phyloP scores from a whole-genome alignment of 73 alveolate genomes.

The Tetrahymena elliotti region DNA sequence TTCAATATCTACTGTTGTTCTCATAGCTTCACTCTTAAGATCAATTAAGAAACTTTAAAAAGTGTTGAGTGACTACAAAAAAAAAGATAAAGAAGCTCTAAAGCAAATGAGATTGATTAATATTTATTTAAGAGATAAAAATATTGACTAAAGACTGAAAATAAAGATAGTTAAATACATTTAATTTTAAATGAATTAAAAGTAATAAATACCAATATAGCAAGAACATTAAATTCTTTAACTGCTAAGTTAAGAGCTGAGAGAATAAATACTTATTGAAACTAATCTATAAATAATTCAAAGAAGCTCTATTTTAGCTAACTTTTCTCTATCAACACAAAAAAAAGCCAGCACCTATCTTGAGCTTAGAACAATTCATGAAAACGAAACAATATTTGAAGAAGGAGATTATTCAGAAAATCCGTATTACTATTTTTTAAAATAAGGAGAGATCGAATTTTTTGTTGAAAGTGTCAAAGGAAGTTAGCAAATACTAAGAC shows the following conservation, averaged over 20 bases:
- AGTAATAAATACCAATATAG: not conserved
- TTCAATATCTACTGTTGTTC: not conserved
- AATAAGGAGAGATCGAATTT: not conserved
- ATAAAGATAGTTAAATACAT: not conserved
- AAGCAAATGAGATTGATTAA: not conserved
- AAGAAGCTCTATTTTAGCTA: not conserved
- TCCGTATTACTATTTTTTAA: not conserved
- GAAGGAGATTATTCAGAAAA: not conserved
- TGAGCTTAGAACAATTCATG: not conserved
- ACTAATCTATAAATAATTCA: not conserved
- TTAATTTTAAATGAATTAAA: not conserved
- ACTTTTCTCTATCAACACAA: not conserved
- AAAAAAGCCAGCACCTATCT: not conserved
- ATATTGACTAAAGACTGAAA: not conserved
- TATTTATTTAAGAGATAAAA: not conserved
- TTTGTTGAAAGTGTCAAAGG: not conserved
- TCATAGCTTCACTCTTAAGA: not conserved
- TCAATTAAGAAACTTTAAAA: not conserved
- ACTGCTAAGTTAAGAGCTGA: not conserved
- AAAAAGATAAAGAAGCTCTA: not conserved
- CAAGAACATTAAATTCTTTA: not conserved
- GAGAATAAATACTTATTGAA: not conserved
- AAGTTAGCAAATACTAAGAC: not conserved
- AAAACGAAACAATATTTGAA: not conserved
- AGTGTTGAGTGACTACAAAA: not conserved